Evolutionary conservation across 768 basidiomycete species (phyloP).

Genomic region (Phylloporus rhodoxanthus): DNA sequence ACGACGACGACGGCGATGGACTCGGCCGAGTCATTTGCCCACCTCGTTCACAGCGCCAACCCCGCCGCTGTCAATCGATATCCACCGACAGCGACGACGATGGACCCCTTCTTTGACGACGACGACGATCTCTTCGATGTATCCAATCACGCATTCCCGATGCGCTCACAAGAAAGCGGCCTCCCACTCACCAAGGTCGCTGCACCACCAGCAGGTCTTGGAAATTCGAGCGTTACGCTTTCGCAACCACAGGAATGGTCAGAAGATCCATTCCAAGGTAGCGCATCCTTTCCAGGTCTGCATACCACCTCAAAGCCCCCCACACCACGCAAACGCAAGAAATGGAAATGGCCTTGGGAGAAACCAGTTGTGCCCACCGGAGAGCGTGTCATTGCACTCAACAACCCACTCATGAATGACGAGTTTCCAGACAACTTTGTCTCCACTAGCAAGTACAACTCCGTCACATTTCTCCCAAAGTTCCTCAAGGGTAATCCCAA

Average conservation of each 20-base stretch:
- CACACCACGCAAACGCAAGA: slow-evolving; percentile 19
- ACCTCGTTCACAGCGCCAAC: slow-evolving; percentile 23
- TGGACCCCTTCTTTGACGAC: slow-evolving; percentile 77
- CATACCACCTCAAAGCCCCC: slow-evolving; percentile 16
- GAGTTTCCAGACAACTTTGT: slow-evolving; percentile 79
- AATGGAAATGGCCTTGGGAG: slow-evolving; percentile 83
- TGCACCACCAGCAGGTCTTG: slow-evolving; percentile 56
- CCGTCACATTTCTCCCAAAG: slow-evolving; percentile 82
- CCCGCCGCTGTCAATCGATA: slow-evolving; percentile 33
- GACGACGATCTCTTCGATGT: slow-evolving; percentile 48
- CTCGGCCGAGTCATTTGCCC: slow-evolving; percentile 26
- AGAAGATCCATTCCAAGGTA: slow-evolving; percentile 49
- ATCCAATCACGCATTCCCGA: slow-evolving; percentile 20
- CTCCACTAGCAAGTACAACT: slow-evolving; percentile 92
- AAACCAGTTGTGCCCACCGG: slow-evolving; percentile 60
- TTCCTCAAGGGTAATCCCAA: slow-evolving; percentile 74
- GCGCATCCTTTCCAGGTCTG: slow-evolving; percentile 35
- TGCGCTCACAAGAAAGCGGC: slow-evolving; percentile 43
- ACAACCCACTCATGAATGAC: slow-evolving; percentile 60
- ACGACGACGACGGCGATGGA: slow-evolving; percentile 16
- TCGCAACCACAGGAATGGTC: slow-evolving; percentile 63
- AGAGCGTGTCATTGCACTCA: slow-evolving; percentile 78
- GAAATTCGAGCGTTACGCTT: slow-evolving; percentile 43
- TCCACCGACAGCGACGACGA: slow-evolving; percentile 47
- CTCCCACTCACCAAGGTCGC: slow-evolving; percentile 54